These are phyloP conservation scores for Ophiostoma perfectum DNA, from an alignment of 2,329 filamentous ascomycete genomes.

Conservation along the genomic window DNA sequence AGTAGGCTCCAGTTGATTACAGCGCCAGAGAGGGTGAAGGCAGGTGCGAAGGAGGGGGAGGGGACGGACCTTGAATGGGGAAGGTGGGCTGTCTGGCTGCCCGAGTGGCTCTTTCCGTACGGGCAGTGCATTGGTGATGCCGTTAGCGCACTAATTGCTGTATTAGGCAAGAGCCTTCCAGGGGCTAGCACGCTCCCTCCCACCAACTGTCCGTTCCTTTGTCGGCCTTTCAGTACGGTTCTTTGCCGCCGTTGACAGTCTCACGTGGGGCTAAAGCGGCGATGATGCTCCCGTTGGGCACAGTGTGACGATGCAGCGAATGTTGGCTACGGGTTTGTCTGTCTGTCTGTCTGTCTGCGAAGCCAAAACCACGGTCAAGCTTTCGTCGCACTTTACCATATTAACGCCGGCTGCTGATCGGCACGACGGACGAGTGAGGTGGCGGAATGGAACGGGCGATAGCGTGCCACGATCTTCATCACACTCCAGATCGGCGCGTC, in stretches of 20 bases:
- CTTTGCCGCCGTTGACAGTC: conserved; percentile 18
- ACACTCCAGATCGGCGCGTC: not conserved
- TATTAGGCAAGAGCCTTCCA: conserved; percentile 14
- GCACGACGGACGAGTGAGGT: not conserved
- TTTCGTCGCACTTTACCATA: not conserved
- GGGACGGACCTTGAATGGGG: conserved; percentile 12
- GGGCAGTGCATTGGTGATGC: conserved; percentile 2
- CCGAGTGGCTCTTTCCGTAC: conserved; percentile 12
- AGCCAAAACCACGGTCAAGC: no score
- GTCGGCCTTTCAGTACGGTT: not conserved
- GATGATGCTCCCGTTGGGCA: not conserved
- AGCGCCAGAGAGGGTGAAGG: not conserved
- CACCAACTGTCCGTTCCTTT: not conserved
- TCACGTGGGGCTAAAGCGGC: not conserved
- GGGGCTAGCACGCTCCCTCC: not conserved
- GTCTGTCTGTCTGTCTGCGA: no score
- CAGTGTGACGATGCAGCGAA: not conserved
- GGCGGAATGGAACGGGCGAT: not conserved
- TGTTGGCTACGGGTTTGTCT: no score
- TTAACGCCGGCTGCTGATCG: not conserved
- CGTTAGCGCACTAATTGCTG: conserved; percentile 8
- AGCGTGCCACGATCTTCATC: not conserved
- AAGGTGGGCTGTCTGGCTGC: conserved; percentile 19
- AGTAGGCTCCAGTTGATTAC: not conserved
- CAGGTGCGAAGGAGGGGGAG: not conserved